Evolutionary conservation across 768 basidiomycete genomes (phyloP).

Genomic region (Boletus patriciae): DNA sequence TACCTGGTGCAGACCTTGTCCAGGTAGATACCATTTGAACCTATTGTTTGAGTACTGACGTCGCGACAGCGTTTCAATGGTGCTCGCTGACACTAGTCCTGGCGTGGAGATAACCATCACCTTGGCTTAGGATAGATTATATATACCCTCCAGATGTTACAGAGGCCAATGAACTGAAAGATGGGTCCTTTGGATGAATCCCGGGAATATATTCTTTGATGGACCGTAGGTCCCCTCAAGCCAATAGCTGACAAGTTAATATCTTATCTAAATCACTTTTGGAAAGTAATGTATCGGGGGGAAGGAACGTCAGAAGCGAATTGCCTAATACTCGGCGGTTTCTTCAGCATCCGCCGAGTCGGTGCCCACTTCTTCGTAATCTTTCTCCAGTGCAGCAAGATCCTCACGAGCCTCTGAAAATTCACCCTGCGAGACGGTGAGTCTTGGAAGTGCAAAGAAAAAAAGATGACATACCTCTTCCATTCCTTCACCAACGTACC

Average conservation of each 20-base stretch:
- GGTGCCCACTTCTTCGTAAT: slow-evolving; percentile 86
- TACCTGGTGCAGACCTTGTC: slow-evolving; percentile 74
- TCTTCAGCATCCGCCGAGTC: slow-evolving; percentile 75
- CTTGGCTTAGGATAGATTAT: slow-evolving; percentile 4
- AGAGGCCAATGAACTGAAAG: not conserved
- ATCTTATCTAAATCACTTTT: slow-evolving; percentile 8
- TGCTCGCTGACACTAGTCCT: slow-evolving; percentile 30
- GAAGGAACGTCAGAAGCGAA: not conserved
- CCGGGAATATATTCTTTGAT: slow-evolving; percentile 4
- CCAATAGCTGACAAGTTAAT: slow-evolving; percentile 13
- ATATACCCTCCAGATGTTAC: not conserved
- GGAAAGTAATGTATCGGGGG: slow-evolving; percentile 1
- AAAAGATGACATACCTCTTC: slow-evolving; percentile 61
- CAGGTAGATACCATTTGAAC: slow-evolving; percentile 43
- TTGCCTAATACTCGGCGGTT: slow-evolving; percentile 48
- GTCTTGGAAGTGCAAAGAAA: slow-evolving; percentile 1
- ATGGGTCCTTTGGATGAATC: not conserved
- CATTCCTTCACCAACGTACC: slow-evolving; percentile 99
- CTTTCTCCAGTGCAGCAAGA: slow-evolving; percentile 95
- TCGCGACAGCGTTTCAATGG: slow-evolving; percentile 28
- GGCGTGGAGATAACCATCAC: slow-evolving; percentile 39
- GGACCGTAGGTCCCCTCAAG: not conserved
- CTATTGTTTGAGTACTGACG: slow-evolving; percentile 1
- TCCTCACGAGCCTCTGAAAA: slow-evolving; percentile 99
- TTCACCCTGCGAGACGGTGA: slow-evolving; percentile 62